These are phyloP conservation scores for Corylus americana DNA, from an alignment of 306 rosid genomes.

Conservation along the genomic window DNA sequence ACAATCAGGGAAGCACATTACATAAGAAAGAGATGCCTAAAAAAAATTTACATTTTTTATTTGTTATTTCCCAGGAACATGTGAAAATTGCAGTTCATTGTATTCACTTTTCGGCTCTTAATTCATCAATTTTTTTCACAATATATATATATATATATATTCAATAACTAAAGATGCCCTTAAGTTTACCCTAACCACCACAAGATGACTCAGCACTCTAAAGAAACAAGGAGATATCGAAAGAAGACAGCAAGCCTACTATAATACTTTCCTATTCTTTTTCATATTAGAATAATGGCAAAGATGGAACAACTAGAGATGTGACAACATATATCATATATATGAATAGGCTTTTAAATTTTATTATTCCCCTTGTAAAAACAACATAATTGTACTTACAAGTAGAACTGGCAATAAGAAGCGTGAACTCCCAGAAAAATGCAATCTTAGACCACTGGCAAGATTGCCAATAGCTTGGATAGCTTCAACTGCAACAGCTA, in stretches of 20 bases:
- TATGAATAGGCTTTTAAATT: background rate
- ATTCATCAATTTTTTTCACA: background rate
- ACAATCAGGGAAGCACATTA: background rate
- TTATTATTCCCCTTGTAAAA: background rate
- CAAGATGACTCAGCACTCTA: background rate
- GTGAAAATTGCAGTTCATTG: background rate
- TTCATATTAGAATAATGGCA: background rate
- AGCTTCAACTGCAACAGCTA: slow-evolving; percentile 99
- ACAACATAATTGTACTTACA: slow-evolving; percentile 51
- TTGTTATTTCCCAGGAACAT: background rate
- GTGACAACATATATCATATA: background rate
- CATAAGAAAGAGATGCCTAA: background rate
- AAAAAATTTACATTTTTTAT: background rate
- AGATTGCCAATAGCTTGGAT: slow-evolving; percentile 97
- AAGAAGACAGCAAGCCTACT: background rate
- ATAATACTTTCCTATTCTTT: background rate
- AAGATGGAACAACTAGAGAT: background rate
- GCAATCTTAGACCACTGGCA: slow-evolving; percentile 83
- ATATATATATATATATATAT: background rate
- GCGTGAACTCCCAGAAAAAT: slow-evolving; percentile 95
- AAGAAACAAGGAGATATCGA: background rate
- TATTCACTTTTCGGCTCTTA: background rate
- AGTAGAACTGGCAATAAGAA: slow-evolving; percentile 91
- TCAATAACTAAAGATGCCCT: background rate
- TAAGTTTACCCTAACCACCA: background rate